These are phyloP conservation scores for Candida multigemmis DNA, from an alignment of 805 yeast genomes.

Conservation along the genomic window DNA sequence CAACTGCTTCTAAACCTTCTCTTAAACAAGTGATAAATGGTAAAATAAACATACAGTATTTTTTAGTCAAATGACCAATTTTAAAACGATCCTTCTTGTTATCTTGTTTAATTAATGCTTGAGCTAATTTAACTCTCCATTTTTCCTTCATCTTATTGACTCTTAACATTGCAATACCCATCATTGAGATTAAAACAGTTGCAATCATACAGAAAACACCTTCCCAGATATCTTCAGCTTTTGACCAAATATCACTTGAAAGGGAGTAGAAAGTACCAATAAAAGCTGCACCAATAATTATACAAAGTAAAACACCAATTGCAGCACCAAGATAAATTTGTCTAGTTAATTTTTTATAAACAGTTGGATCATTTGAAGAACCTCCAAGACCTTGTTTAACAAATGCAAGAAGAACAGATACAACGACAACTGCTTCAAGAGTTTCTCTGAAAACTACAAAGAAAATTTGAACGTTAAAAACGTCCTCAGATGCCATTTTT, in stretches of 20 bases:
- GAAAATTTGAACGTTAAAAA: conserved; percentile 68
- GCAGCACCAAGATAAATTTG: conserved; percentile 87
- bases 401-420: conserved; percentile 87
- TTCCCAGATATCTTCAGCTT: conserved; percentile 93
- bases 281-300: conserved; percentile 83
- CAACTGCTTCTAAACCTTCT: conserved; percentile 71
- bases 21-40: conserved; percentile 88
- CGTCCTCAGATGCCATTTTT: too few relatives aligned
- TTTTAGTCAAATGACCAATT: conserved; percentile 33
- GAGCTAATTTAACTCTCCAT: conserved; percentile 94
- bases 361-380: conserved; percentile 32
- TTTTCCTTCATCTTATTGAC: conserved; percentile 93
- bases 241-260: conserved; percentile 75
- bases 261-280: conserved; percentile 87
- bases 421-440: conserved; percentile 84
- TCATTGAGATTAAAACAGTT: conserved; percentile 74
- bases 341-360: conserved; percentile 53
- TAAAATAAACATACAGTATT: conserved; percentile 80
- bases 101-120: conserved; percentile 61
- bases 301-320: conserved; percentile 68
- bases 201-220: conserved; percentile 91
- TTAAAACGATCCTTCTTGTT: conserved; percentile 37
- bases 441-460: conserved; percentile 91
- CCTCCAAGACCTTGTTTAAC: conserved; percentile 79
- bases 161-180: conserved; percentile 97